Conservation (phyloP, 257 asterid genomes). For the Haberlea rhodopensis region DNA sequence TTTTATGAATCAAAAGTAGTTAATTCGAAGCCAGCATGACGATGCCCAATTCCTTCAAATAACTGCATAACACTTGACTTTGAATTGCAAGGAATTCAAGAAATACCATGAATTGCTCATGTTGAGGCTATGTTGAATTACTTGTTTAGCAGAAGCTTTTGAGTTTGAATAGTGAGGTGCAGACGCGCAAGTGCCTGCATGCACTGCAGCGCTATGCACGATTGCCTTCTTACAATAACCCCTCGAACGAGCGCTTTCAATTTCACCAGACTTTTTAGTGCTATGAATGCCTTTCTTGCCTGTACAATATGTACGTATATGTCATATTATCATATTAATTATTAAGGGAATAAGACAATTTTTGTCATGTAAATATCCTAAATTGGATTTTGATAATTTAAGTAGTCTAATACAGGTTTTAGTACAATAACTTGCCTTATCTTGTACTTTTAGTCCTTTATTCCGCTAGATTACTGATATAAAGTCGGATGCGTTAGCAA, state of each 20-base stretch:
- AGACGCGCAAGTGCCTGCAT: slow-evolving; percentile 75
- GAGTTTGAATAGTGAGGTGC: slow-evolving; percentile 66
- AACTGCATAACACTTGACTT: not conserved
- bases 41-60: not conserved
- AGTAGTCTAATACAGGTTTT: too few species aligned
- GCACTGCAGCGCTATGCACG: slow-evolving; percentile 67
- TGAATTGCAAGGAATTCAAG: not conserved
- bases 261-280: slow-evolving; percentile 67
- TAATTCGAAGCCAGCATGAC: not conserved
- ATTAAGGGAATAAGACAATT: too few species aligned
- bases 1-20: too few species aligned
- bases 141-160: slow-evolving; percentile 46
- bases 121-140: not conserved
- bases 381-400: too few species aligned
- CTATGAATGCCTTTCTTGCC: slow-evolving; percentile 69
- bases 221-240: slow-evolving; percentile 64
- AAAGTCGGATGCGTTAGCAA: too few species aligned
- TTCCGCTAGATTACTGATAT: too few species aligned
- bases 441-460: too few species aligned
- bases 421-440: too few species aligned
- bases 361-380: too few species aligned
- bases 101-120: not conserved
- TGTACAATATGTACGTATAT: slow-evolving; percentile 13
- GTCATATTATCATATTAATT: not conserved
- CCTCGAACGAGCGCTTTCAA: slow-evolving; percentile 79